Evolutionary conservation across 371 early-diverging fungal species (phyloP).

Genomic region (Syncephalis fuscata): DNA sequence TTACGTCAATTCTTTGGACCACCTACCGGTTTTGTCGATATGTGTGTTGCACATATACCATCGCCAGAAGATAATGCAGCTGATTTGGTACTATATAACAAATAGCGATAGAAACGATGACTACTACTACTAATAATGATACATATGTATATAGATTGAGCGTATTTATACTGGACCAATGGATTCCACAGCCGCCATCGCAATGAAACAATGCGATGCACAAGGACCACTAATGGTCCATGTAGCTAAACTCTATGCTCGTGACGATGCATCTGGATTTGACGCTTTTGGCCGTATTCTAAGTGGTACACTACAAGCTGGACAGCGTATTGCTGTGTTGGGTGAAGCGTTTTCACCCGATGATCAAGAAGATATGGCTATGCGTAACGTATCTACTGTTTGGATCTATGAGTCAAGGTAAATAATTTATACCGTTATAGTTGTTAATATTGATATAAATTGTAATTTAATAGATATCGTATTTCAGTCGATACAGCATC

Average conservation of each 20-base stretch:
- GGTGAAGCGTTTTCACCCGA: constrained; percentile 82
- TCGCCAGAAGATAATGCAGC: constrained; percentile 66
- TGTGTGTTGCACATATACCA: constrained; percentile 62
- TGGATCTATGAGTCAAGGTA: constrained; percentile 71
- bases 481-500: constrained; percentile 59
- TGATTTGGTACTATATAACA: neutral
- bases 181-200: constrained; percentile 34
- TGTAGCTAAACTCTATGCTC: constrained; percentile 76
- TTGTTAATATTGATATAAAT: neutral
- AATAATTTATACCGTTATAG: neutral
- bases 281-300: constrained; percentile 85
- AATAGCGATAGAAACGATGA: neutral
- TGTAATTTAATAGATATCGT: constrained; percentile 35
- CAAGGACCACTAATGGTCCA: constrained; percentile 87
- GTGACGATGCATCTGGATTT: constrained; percentile 65
- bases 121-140: neutral
- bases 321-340: constrained; percentile 72
- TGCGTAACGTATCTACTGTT: constrained; percentile 55
- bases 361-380: constrained; percentile 91
- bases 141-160: constrained; percentile 20
- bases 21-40: constrained; percentile 75
- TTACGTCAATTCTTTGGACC: constrained; percentile 83
- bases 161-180: constrained; percentile 63
- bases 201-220: constrained; percentile 73
- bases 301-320: constrained; percentile 68